Percentiles rank a stretch among this genome's conserved stretches.
phyloP scores from a whole-genome alignment of 352 stramenopile species.

The Phytopythium oedochilum region DNA sequence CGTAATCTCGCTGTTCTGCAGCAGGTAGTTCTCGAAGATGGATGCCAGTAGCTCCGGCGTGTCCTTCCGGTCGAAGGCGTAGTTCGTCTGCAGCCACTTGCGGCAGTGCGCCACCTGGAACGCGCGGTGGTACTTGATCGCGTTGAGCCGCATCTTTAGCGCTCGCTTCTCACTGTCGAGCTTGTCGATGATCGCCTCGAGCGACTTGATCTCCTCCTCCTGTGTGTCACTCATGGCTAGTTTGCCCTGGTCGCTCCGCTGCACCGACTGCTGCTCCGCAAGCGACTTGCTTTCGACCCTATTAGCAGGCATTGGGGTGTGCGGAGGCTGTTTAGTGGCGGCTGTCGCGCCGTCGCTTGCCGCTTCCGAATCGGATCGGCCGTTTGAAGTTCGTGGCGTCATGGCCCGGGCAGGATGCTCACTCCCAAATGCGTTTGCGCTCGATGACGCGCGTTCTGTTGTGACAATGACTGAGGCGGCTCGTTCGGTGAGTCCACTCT shows the following conservation, averaged over 20 bases:
- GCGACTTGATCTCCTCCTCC: slow-evolving; percentile 37
- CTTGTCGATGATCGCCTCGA: slow-evolving; percentile 33
- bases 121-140: slow-evolving; percentile 29
- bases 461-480: no score
- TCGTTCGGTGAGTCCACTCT: not conserved
- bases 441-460: not conserved
- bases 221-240: slow-evolving; percentile 13
- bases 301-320: not conserved
- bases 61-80: slow-evolving; percentile 55
- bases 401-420: no score
- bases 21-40: slow-evolving; percentile 51
- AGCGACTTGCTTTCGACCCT: not conserved
- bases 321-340: no score
- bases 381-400: not conserved
- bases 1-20: slow-evolving; percentile 40
- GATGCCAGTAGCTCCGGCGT: slow-evolving; percentile 32
- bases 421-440: no score
- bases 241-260: not conserved
- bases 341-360: no score
- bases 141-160: slow-evolving; percentile 39
- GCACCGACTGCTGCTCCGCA: not conserved
- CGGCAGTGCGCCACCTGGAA: slow-evolving; percentile 41
- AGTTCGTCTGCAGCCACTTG: slow-evolving; percentile 47
- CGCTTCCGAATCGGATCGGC: not conserved
- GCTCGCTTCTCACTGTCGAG: slow-evolving; percentile 45